A percentile compares a stretch with the other conserved stretches of the same genome.
Conservation (phyloP, 2,329 filamentous ascomycete species). For the Monilinia aucupariae region DNA sequence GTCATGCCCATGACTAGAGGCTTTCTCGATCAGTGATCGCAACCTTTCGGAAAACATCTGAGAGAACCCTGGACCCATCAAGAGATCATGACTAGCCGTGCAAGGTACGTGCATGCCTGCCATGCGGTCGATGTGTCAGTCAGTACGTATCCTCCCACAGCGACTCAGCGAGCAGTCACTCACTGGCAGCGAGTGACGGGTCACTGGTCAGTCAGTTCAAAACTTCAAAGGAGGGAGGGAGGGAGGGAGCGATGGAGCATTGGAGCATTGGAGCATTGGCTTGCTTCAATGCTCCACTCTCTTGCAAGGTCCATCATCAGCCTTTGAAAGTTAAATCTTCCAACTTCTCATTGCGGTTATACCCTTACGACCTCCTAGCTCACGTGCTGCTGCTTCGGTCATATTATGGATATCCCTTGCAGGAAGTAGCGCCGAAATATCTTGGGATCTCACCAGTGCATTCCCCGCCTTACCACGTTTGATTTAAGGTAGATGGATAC, state of each 20-base stretch:
- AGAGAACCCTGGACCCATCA: constrained; percentile 1
- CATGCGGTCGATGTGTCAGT: constrained; percentile 5
- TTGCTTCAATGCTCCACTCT: neutral
- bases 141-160: neutral
- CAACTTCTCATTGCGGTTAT: neutral
- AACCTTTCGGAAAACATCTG: neutral
- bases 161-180: too few relatives aligned
- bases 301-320: neutral
- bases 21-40: neutral
- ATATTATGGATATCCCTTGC: neutral
- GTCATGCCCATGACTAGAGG: neutral
- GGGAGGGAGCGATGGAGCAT: too few relatives aligned
- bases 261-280: too few relatives aligned
- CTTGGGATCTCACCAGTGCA: neutral
- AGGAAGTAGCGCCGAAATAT: neutral
- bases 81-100: neutral
- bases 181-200: too few relatives aligned
- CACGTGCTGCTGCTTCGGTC: constrained; percentile 2
- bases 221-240: too few relatives aligned
- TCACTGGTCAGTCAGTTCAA: too few relatives aligned
- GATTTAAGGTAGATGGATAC: neutral
- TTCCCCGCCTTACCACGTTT: neutral
- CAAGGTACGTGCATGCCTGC: neutral
- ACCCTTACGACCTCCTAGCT: neutral
- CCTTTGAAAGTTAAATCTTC: constrained; percentile 4